Evolutionary conservation across 2,329 filamentous ascomycete genomes (phyloP), one percentile per base, ranked within the genome.

Genomic region (Aspergillus phoenicis): DNA sequence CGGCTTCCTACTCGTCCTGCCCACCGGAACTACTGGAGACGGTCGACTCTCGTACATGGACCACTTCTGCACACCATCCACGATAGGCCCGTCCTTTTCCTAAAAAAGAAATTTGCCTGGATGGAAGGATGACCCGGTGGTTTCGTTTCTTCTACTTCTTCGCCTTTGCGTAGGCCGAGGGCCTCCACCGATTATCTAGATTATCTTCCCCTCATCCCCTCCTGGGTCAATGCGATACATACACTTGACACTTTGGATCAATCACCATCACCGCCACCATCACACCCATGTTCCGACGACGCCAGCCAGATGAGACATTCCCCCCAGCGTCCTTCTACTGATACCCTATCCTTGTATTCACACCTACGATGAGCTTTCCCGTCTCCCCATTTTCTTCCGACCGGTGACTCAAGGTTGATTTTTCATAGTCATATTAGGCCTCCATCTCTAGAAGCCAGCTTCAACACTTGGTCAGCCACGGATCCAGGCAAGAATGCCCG

Each of bases 401-500:
- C 26, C 26, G 47, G 17, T 51, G 26, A 30, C 47, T 51, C 47
- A 33, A 51, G 15, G 24, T 26, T 33, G 28, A 17, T 51, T 51
- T 8, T 51, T 17, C 47, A 17, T 28, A 5, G 26, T 30, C 24
- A 30, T 33, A 30, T 33, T 51, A 51, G 47, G 28, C 47, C 4
- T 51, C 47, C 26, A 30, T 51, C 15, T 15, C 47, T 20, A n/a
- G 13, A 51, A 30, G 26, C 39, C 57, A 47, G 41, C 49, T 53
- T 28, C 49, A 45, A 8, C 53, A 45, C 41, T 47, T 36, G 39
- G 22, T 56, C 53, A 33, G 53, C 53, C 53, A 56, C 53, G 17
- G 15, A 56, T 24, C 39, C 39, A 43, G 41, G 22, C 39, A 17
- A 33, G 15, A 17, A 36, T 45, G 28, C 22, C 53, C 39, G 20